phyloP scores from a whole-genome alignment of 768 basidiomycete genomes.

The Porpolomopsis calyptriformis region DNA sequence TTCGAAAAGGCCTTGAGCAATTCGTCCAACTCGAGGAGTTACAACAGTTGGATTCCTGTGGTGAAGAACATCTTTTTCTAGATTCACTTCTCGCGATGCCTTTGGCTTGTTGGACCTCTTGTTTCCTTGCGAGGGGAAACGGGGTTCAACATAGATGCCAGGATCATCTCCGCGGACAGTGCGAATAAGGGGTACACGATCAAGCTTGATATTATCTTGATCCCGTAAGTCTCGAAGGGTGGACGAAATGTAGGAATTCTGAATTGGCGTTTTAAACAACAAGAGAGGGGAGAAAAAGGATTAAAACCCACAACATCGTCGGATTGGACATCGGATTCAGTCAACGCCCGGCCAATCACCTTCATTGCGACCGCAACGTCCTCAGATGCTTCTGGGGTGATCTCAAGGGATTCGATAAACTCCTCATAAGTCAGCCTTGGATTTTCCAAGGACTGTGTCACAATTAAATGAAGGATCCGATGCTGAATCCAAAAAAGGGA shows the following conservation, averaged over 20 bases:
- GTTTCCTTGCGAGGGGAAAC: neutral
- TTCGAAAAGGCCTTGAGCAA: conserved; percentile 38
- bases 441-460: conserved; percentile 25
- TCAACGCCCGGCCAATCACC: conserved; percentile 36
- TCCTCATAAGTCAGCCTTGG: conserved; percentile 27
- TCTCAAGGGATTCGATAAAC: conserved; percentile 28
- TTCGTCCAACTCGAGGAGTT: conserved; percentile 36
- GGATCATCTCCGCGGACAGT: conserved; percentile 19
- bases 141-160: conserved; percentile 16
- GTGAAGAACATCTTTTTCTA: conserved; percentile 19
- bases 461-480: conserved; percentile 38
- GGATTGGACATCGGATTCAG: conserved; percentile 31
- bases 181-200: conserved; percentile 33
- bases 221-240: conserved; percentile 30
- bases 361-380: conserved; percentile 20
- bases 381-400: conserved; percentile 21
- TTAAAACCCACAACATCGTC: conserved; percentile 35
- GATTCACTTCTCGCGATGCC: conserved; percentile 12
- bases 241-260: conserved; percentile 37
- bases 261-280: neutral
- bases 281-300: neutral
- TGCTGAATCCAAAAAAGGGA: conserved; percentile 39
- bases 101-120: neutral
- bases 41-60: conserved; percentile 27
- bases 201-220: conserved; percentile 21